phyloP scores from a whole-genome alignment of 306 rosid species.

The Nissolia schottii region DNA sequence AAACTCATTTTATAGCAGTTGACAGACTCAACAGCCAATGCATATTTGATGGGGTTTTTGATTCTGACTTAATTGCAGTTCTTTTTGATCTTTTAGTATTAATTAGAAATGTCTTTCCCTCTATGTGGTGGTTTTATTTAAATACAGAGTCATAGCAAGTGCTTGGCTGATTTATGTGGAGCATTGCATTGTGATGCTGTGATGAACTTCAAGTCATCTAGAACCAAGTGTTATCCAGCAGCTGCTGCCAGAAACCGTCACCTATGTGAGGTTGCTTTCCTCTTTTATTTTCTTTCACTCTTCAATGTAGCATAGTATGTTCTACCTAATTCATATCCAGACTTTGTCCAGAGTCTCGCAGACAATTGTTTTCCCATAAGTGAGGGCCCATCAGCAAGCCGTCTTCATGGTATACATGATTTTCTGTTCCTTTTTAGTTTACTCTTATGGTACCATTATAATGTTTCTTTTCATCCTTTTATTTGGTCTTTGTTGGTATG shows the following conservation, averaged over 20 bases:
- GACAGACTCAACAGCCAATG: conserved; percentile 6
- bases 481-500: neutral
- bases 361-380: conserved; percentile 70
- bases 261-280: conserved; percentile 84
- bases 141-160: conserved; percentile 67
- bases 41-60: neutral
- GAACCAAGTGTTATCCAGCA: conserved; percentile 79
- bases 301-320: neutral
- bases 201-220: conserved; percentile 51
- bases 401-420: conserved; percentile 62
- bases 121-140: neutral
- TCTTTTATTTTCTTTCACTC: neutral
- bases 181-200: conserved; percentile 81
- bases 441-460: neutral
- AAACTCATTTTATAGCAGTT: neutral
- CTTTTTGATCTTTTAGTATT: neutral
- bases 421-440: conserved; percentile 5
- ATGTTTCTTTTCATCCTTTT: neutral
- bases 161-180: conserved; percentile 97
- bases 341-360: conserved; percentile 64
- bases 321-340: conserved; percentile 13
- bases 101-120: neutral
- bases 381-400: conserved; percentile 69
- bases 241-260: conserved; percentile 79
- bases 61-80: neutral